Base-by-base conservation (phyloP, 73 alveolate genomes). In the Paramecium caudatum region DNA sequence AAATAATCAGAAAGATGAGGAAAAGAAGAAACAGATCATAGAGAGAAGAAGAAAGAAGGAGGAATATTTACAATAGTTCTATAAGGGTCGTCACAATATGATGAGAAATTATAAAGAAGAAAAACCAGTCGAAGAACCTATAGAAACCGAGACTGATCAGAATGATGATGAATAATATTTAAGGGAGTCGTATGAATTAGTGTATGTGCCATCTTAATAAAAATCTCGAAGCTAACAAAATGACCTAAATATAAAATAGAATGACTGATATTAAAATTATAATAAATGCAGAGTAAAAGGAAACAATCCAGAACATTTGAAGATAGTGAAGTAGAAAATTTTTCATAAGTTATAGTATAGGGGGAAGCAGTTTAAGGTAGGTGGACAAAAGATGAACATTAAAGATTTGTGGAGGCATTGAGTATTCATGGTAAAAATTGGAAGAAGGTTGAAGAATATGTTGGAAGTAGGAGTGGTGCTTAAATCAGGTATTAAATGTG, bases 361-460 rank as follows among this genome's bases (percentile, higher is more conserved):
- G 88, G 69, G 39, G 88, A 74, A 41, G 88, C 19, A 1, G 68
- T 74, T 36, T 63, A 62, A 36, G 98, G 98, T 16, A 85, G 98
- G 47, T 95, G 98, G 98, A 69, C 95, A n/a, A 61, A 82, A 90
- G 93, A 82, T 23, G 98, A 94, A 62, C 98, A 94, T 55, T 85
- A 93, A 43, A 80, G 95, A 39, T 94, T 94, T 82, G 91, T 94
- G 27, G 98, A 94, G 49, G 98, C 96, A 23, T 61, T 94, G 90
- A 93, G 94, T 90, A 62, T 90, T 19, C 87, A 46, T 84, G 96
- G 96, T 8, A 94, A 93, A 84, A 94, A 94, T 45, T 94, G 98
- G 98, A 88, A 86, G 69, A 94, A 93, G 55, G 96, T 94, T 33
- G 95, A 94, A 90, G 94, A 94, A 61, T 91, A 94, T 81, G 95